phyloP scores from a whole-genome alignment of 768 basidiomycete species.

The Lentinula sp. region DNA sequence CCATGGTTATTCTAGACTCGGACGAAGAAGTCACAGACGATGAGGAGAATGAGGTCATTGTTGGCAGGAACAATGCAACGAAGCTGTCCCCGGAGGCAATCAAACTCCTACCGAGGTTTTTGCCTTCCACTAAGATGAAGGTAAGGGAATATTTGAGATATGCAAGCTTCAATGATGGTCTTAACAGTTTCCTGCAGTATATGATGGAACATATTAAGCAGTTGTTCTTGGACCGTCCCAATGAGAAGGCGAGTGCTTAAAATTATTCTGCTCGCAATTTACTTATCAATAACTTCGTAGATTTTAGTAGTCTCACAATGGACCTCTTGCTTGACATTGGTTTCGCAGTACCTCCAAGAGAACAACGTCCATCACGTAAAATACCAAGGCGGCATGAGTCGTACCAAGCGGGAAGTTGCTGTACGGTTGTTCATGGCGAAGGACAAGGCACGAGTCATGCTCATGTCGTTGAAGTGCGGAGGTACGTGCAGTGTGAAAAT shows the following conservation, averaged over 20 bases:
- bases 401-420: constrained; percentile 43
- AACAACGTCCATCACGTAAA: constrained; percentile 48
- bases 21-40: constrained; percentile 29
- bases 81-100: constrained; percentile 26
- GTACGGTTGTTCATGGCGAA: constrained; percentile 56
- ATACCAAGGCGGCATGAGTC: constrained; percentile 60
- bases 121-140: constrained; percentile 75
- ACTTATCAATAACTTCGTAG: constrained; percentile 22
- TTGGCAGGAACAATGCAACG: constrained; percentile 24
- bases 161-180: background rate
- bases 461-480: constrained; percentile 61
- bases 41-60: constrained; percentile 36
- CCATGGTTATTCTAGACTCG: constrained; percentile 35
- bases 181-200: constrained; percentile 21
- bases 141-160: constrained; percentile 21
- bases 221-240: constrained; percentile 39
- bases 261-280: background rate
- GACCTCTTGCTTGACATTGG: constrained; percentile 57
- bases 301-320: constrained; percentile 67
- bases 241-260: constrained; percentile 48
- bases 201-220: constrained; percentile 54
- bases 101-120: constrained; percentile 45
- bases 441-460: constrained; percentile 51
- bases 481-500: constrained; percentile 23
- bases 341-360: constrained; percentile 56